These are phyloP conservation scores for Pseudogymnoascus sp. DNA, from an alignment of 2,329 filamentous ascomycete species.

Conservation along the genomic window DNA sequence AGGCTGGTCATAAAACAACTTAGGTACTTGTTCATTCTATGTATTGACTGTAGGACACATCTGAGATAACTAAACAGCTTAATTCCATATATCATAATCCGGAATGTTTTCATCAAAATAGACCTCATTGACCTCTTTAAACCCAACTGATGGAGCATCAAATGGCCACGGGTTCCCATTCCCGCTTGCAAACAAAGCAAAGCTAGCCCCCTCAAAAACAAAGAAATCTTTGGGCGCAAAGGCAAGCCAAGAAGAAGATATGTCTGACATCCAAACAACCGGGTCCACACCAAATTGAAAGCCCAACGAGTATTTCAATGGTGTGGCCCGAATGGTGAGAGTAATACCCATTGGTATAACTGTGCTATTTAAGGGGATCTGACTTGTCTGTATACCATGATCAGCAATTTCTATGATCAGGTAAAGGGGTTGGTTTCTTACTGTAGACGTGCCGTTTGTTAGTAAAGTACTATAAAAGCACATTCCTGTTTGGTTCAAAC, in stretches of 20 bases:
- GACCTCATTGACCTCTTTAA: constrained; percentile 15
- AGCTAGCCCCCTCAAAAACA: constrained; percentile 17
- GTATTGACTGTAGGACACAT: background rate
- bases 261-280: constrained; percentile 12
- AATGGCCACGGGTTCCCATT: constrained; percentile 19
- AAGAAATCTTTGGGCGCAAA: constrained; percentile 17
- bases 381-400: background rate
- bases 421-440: constrained; percentile 7
- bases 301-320: constrained; percentile 15
- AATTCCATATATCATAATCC: constrained; percentile 12
- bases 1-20: background rate
- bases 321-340: constrained; percentile 15
- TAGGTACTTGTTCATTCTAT: background rate
- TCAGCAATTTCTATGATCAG: background rate
- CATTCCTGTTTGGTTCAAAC: constrained; percentile 11
- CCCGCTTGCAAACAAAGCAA: constrained; percentile 18
- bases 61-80: background rate
- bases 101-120: constrained; percentile 12
- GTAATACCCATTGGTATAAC: constrained; percentile 10
- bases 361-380: constrained; percentile 11
- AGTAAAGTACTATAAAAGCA: constrained; percentile 15
- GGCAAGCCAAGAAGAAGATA: constrained; percentile 15
- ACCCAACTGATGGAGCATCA: constrained; percentile 15
- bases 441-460: constrained; percentile 12
- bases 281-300: constrained; percentile 6